These are phyloP conservation scores for Tylopilus vinaceipallidus DNA, from an alignment of 768 basidiomycete species.

Conservation along the genomic window DNA sequence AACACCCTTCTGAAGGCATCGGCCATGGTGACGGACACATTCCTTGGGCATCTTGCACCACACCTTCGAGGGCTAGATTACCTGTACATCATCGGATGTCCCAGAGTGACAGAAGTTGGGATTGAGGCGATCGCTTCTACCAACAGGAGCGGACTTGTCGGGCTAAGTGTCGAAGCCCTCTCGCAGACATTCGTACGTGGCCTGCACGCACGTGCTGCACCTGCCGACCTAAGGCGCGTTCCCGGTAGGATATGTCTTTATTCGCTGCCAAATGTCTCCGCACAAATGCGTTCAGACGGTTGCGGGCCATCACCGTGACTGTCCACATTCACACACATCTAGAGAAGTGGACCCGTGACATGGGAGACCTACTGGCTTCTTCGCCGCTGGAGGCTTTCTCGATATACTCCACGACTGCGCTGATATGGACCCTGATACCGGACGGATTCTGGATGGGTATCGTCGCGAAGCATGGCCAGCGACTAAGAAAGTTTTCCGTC, in stretches of 20 bases:
- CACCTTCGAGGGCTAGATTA: slow-evolving; percentile 50
- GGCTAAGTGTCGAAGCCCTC: slow-evolving; percentile 61
- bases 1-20: slow-evolving; percentile 44
- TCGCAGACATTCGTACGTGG: slow-evolving; percentile 56
- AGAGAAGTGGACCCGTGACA: slow-evolving; percentile 44
- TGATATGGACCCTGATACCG: slow-evolving; percentile 38
- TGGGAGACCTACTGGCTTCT: slow-evolving; percentile 41
- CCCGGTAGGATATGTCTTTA: slow-evolving; percentile 48
- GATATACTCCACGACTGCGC: slow-evolving; percentile 51
- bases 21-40: slow-evolving; percentile 52
- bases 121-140: slow-evolving; percentile 48
- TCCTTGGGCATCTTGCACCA: slow-evolving; percentile 50
- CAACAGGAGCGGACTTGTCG: slow-evolving; percentile 46
- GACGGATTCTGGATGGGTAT: slow-evolving; percentile 53
- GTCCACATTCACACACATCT: slow-evolving; percentile 37
- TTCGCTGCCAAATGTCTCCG: slow-evolving; percentile 42
- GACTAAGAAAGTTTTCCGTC: slow-evolving; percentile 57
- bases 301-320: slow-evolving; percentile 60
- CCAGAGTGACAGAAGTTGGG: slow-evolving; percentile 62
- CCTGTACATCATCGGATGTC: slow-evolving; percentile 64
- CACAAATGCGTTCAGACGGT: slow-evolving; percentile 37
- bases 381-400: slow-evolving; percentile 61
- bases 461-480: slow-evolving; percentile 46
- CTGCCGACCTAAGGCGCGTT: slow-evolving; percentile 1
- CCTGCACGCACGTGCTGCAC: neutral